Conservation (phyloP, 163 green algal species). For the Picocystis sp. region DNA sequence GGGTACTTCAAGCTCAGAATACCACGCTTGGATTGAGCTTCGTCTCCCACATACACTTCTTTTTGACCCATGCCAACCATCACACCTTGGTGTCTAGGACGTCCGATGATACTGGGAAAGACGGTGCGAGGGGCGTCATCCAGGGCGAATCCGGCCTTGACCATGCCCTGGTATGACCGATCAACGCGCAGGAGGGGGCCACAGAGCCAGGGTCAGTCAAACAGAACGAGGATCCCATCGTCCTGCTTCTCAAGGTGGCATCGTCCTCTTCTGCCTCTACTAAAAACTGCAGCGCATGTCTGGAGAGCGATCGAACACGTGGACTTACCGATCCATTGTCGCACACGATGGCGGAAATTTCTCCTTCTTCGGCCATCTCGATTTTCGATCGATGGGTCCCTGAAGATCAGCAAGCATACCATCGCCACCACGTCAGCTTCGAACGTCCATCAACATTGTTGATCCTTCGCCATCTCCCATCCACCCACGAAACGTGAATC, state of each 20-base stretch:
- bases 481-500: no score
- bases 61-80: conserved; percentile 9
- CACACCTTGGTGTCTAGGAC: conserved; percentile 7
- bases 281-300: no score
- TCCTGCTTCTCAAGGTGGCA: not conserved
- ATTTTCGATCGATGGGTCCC: no score
- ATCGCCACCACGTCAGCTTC: no score
- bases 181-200: no score
- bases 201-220: no score
- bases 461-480: no score
- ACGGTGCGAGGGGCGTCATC: conserved; percentile 70
- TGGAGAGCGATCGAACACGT: no score
- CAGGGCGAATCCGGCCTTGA: conserved; percentile 78
- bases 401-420: no score
- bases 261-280: no score
- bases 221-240: no score
- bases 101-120: conserved; percentile 71
- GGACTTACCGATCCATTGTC: conserved; percentile 38
- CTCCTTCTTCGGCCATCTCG: conserved; percentile 29
- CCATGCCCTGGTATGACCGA: conserved; percentile 24
- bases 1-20: conserved; percentile 8
- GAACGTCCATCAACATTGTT: no score
- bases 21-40: conserved; percentile 5
- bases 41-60: conserved; percentile 8
- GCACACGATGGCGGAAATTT: conserved; percentile 43